Base-by-base conservation (phyloP, 148 eudicot genomes). In the Persicaria maculosa region DNA sequence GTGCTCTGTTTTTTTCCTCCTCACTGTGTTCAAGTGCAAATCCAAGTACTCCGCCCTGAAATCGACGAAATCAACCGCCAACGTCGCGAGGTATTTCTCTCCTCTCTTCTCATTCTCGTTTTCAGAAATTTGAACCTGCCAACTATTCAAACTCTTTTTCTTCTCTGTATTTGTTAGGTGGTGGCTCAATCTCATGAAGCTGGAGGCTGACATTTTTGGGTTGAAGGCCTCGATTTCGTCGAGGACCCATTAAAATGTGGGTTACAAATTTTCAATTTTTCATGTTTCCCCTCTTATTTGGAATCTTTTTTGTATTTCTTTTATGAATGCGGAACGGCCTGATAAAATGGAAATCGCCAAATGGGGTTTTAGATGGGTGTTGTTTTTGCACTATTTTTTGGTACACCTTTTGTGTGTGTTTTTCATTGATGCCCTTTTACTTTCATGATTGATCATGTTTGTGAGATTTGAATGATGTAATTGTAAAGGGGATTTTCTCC, bases 211-310 rank as follows among this genome's bases (percentile, higher is more conserved):
- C 46, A 14, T 12, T 40, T 65, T 19, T 65, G 46, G 46, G 45
- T 65, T 40, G 70, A 40, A 40, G 15, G 6, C 44, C 47, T 12
- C 9, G 70, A 16, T 65, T 65, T 31, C 1, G 7, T 40, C 14
- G 69, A 64, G 70, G 70, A 43, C 46, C 62, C 36, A 65, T 65
- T 20, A 14, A 65, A 65, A 65, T 43, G 46, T 65, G 70, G 16
- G 70, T 65, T 22, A 22, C 25, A 22, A 22, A 22, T 22, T 22
- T 19, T 1, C 3, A 4, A 7, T 20, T 19, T 58, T 58, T 58
- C 0, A 15, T 16, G 16, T 65, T 36, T 40, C 19, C 17, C 9
- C n/a, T 45, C 68, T 25, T 62, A 62, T 62, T 62, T 62, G 68
- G 70, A 65, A 36, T 65, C n/a, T 17, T 7, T 57, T 57, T 0